phyloP scores from a whole-genome alignment of 2,329 filamentous ascomycete genomes.

The Aspergillus proliferans region DNA sequence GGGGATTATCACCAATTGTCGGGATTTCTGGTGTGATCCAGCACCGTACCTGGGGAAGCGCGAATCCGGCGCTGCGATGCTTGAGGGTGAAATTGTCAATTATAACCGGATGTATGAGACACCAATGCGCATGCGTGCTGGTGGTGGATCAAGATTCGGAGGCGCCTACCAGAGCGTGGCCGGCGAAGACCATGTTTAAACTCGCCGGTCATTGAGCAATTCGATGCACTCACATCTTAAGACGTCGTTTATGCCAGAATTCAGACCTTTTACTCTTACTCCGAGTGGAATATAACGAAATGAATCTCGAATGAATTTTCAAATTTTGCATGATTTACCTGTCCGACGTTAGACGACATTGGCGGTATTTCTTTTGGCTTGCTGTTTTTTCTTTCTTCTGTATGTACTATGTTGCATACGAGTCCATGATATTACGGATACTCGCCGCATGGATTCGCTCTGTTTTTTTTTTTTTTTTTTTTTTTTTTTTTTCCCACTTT shows the following conservation, averaged over 20 bases:
- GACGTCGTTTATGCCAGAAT: background rate
- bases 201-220: conserved; percentile 15
- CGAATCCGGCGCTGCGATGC: conserved; percentile 65
- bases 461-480: background rate
- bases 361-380: background rate
- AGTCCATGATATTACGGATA: background rate
- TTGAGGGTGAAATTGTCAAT: conserved; percentile 75
- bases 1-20: conserved; percentile 81
- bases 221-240: conserved; percentile 1
- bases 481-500: background rate
- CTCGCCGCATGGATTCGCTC: background rate
- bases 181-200: conserved; percentile 31
- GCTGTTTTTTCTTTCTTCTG: conserved; percentile 1
- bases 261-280: background rate
- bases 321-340: background rate
- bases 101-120: conserved; percentile 88
- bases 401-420: conserved; percentile 14
- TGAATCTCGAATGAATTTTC: conserved; percentile 8
- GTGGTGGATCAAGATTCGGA: conserved; percentile 41
- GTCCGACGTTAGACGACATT: background rate
- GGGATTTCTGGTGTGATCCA: conserved; percentile 93
- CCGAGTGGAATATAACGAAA: conserved; percentile 8
- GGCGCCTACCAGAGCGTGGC: conserved; percentile 55
- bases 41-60: conserved; percentile 71
- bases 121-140: conserved; percentile 57